Percentiles rank a stretch among this genome's conserved stretches.
phyloP scores from a whole-genome alignment of 2,329 filamentous ascomycete species.

The Cadophora malorum region DNA sequence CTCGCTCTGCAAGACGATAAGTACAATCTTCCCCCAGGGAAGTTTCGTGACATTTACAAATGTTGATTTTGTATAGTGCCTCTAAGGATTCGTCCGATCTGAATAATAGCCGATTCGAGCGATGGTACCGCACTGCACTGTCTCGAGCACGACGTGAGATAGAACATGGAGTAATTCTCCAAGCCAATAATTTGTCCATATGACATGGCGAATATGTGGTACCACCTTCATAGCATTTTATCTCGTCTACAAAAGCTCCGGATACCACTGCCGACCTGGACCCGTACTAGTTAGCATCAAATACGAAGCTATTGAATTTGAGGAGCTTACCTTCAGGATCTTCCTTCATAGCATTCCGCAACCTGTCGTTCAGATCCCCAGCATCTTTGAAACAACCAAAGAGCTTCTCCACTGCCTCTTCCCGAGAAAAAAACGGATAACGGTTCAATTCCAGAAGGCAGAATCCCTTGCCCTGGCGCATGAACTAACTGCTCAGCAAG shows the following conservation, averaged over 20 bases:
- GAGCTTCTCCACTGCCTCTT: neutral
- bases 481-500: neutral
- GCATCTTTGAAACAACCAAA: neutral
- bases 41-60: no score
- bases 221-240: no score
- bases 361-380: neutral
- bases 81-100: no score
- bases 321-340: neutral
- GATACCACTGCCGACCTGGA: neutral
- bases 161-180: no score
- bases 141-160: no score
- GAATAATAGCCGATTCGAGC: no score
- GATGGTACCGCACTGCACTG: no score
- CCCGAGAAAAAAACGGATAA: neutral
- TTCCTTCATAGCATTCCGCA: neutral
- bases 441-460: neutral
- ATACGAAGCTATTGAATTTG: neutral
- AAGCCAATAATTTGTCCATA: no score
- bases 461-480: neutral
- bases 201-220: no score
- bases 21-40: no score
- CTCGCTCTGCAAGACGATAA: no score
- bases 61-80: no score
- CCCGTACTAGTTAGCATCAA: neutral
- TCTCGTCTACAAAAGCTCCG: neutral